Evolutionary conservation across 2,329 filamentous ascomycete species (phyloP).

Genomic region (Curvularia sp.): DNA sequence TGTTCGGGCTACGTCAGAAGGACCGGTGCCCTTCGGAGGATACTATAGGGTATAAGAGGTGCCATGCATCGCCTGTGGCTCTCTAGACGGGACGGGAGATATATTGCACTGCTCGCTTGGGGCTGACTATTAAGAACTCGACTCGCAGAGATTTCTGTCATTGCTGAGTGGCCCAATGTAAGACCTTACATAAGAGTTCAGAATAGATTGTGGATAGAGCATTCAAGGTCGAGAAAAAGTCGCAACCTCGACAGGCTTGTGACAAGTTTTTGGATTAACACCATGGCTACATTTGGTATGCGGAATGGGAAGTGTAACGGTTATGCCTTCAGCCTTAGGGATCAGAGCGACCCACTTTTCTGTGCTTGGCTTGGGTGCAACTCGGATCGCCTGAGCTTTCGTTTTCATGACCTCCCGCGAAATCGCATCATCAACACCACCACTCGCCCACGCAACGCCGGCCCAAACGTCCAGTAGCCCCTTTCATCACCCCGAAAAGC

Average conservation of each 20-base stretch:
- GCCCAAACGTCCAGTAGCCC: conserved; percentile 32
- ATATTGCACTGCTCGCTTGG: too few relatives aligned
- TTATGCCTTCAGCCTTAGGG: conserved; percentile 21
- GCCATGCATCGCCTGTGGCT: too few relatives aligned
- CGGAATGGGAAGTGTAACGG: background rate
- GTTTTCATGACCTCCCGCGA: conserved; percentile 35
- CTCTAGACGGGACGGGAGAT: background rate
- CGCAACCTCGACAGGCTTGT: fast-evolving
- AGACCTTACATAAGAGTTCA: background rate
- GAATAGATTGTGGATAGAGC: background rate
- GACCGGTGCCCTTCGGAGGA: conserved; percentile 35
- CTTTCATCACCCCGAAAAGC: conserved; percentile 28
- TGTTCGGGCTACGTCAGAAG: conserved; percentile 25
- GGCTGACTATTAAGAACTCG: background rate
- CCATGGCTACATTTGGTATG: too few relatives aligned
- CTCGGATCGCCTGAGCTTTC: conserved; percentile 34
- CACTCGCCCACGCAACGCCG: conserved; percentile 33
- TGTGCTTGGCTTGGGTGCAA: conserved; percentile 31
- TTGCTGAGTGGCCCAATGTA: background rate
- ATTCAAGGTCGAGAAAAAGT: background rate
- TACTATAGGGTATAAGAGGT: conserved; percentile 28
- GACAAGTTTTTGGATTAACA: background rate
- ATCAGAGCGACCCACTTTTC: conserved; percentile 28
- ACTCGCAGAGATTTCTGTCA: background rate
- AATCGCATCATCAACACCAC: conserved; percentile 36